phyloP scores from a whole-genome alignment of 2,329 filamentous ascomycete genomes.

The Neurospora crassa region DNA sequence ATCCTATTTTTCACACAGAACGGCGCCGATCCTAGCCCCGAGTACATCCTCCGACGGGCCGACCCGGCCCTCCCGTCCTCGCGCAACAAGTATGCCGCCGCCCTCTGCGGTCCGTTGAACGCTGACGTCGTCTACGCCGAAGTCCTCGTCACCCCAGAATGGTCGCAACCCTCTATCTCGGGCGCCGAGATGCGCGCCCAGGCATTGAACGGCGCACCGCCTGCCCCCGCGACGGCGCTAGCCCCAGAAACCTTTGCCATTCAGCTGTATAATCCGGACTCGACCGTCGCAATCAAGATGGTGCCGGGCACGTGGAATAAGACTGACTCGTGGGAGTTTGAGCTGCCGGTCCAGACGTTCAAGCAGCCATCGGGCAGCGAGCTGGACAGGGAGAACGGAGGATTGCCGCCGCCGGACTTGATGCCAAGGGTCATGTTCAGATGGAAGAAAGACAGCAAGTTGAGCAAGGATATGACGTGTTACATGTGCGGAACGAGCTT shows the following conservation, averaged over 20 bases:
- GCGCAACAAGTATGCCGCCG: slow-evolving; percentile 77
- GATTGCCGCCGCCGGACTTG: slow-evolving; percentile 32
- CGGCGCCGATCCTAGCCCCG: slow-evolving; percentile 68
- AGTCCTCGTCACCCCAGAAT: slow-evolving; percentile 74
- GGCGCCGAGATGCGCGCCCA: slow-evolving; percentile 67
- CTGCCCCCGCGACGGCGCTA: slow-evolving; percentile 57
- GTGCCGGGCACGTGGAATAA: slow-evolving; percentile 72
- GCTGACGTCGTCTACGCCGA: slow-evolving; percentile 80
- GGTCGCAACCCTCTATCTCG: slow-evolving; percentile 73
- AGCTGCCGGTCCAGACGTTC: slow-evolving; percentile 81
- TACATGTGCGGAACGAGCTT: slow-evolving; percentile 73
- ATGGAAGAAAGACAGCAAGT: slow-evolving; percentile 80
- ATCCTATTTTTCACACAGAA: slow-evolving; percentile 56
- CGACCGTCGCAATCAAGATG: slow-evolving; percentile 61
- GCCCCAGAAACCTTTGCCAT: slow-evolving; percentile 73
- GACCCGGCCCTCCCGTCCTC: slow-evolving; percentile 59
- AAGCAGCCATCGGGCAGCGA: slow-evolving; percentile 67
- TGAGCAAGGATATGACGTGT: slow-evolving; percentile 83
- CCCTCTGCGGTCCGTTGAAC: slow-evolving; percentile 73
- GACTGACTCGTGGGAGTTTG: slow-evolving; percentile 80
- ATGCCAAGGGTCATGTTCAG: slow-evolving; percentile 73
- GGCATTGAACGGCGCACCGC: slow-evolving; percentile 23
- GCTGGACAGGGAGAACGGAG: slow-evolving; percentile 63
- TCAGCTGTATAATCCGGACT: slow-evolving; percentile 90
- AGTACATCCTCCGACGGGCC: slow-evolving; percentile 71